Conservation (phyloP, 1,139 yeast species). For the Sugiyamaella novakii region DNA sequence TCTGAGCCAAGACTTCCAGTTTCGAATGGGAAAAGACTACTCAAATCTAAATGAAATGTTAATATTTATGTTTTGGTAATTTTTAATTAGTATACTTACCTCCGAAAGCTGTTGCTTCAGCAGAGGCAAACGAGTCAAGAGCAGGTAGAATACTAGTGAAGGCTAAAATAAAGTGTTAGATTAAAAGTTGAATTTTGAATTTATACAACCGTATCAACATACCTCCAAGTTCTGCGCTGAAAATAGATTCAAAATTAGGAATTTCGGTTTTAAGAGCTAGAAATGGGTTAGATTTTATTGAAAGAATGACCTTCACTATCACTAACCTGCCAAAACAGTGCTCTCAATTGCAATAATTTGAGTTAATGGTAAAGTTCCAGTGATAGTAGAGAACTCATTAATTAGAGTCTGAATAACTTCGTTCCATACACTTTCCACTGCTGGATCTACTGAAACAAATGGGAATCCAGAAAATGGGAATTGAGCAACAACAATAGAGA, state of each 20-base stretch:
- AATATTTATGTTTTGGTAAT: not conserved
- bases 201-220: not conserved
- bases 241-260: slow-evolving; percentile 3
- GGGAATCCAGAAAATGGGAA: not conserved
- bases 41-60: not conserved
- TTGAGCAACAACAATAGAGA: not conserved
- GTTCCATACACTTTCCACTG: slow-evolving; percentile 1
- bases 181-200: too few species aligned
- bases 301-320: not conserved
- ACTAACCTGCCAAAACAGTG: not conserved
- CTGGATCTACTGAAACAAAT: not conserved
- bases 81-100: not conserved
- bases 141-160: not conserved
- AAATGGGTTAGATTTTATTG: not conserved
- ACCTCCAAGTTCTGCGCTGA: slow-evolving; percentile 9
- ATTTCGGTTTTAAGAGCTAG: slow-evolving; percentile 1
- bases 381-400: slow-evolving; percentile 1
- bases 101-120: not conserved
- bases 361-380: not conserved
- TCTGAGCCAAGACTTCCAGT: not conserved
- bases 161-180: slow-evolving; percentile 2
- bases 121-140: not conserved
- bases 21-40: not conserved
- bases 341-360: slow-evolving; percentile 4
- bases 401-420: not conserved